A percentile compares a stretch with the other conserved stretches of the same genome.
phyloP scores from a whole-genome alignment of 345 rosid genomes.

The Citrus trifoliata region DNA sequence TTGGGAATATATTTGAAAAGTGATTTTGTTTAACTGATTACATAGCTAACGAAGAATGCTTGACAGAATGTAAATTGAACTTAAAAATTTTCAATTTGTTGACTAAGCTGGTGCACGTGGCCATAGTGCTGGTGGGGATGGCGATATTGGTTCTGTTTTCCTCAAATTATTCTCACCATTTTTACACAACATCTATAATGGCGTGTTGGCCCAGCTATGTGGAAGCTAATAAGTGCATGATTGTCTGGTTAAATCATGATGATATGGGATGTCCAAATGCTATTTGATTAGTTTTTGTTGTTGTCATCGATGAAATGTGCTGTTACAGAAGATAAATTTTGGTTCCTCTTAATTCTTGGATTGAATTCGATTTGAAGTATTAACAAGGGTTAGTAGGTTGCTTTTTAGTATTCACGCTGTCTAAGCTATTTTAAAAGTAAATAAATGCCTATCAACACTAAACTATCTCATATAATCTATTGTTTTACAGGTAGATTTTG shows the following conservation, averaged over 20 bases:
- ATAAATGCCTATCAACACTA: background rate
- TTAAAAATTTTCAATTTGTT: background rate
- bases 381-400: background rate
- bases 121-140: background rate
- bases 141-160: background rate
- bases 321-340: background rate
- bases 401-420: background rate
- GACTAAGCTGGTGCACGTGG: background rate
- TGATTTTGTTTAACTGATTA: background rate
- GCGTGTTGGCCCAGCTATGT: background rate
- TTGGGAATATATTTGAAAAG: background rate
- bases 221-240: background rate
- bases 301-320: background rate
- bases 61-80: background rate
- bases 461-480: background rate
- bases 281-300: background rate
- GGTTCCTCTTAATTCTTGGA: background rate
- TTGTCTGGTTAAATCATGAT: background rate
- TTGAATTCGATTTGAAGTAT: background rate
- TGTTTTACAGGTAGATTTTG: constrained; percentile 47
- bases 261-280: background rate
- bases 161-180: background rate
- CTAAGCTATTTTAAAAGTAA: background rate
- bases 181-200: background rate
- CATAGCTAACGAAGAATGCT: background rate